Evolutionary conservation across 176 grass and related monocot genomes (phyloP).

Genomic region (Chrysopogon serrulatus): DNA sequence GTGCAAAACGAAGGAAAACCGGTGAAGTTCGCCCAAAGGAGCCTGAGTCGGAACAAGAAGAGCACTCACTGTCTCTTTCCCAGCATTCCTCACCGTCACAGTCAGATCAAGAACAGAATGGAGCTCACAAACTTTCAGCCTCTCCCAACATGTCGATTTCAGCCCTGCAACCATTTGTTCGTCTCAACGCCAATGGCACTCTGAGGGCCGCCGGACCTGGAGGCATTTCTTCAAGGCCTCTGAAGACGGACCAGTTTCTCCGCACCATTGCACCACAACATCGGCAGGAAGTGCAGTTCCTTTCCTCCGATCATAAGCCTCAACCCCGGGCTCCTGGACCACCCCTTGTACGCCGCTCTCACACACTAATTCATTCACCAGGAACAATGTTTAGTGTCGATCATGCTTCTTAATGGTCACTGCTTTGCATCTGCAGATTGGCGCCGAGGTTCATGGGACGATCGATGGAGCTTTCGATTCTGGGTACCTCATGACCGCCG

Average conservation of each 20-base stretch:
- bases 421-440: slow-evolving; percentile 53
- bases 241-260: slow-evolving; percentile 55
- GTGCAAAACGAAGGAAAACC: slow-evolving; percentile 65
- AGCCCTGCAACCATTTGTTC: slow-evolving; percentile 48
- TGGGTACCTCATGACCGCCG: slow-evolving; percentile 82
- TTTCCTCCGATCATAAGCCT: slow-evolving; percentile 47
- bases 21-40: slow-evolving; percentile 41
- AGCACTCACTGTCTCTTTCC: slow-evolving; percentile 89
- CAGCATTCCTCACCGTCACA: slow-evolving; percentile 90
- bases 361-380: not conserved
- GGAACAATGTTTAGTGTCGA: not conserved
- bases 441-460: slow-evolving; percentile 69
- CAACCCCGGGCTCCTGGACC: slow-evolving; percentile 32
- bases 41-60: slow-evolving; percentile 73
- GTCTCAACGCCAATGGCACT: slow-evolving; percentile 41
- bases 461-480: slow-evolving; percentile 95
- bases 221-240: slow-evolving; percentile 24
- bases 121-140: slow-evolving; percentile 50
- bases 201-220: slow-evolving; percentile 16
- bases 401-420: not conserved
- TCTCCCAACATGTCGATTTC: slow-evolving; percentile 53
- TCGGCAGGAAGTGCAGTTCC: slow-evolving; percentile 60
- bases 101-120: slow-evolving; percentile 89
- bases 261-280: slow-evolving; percentile 27
- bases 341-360: slow-evolving; percentile 47